Evolutionary conservation across 2,329 filamentous ascomycete genomes (phyloP), one percentile per base, ranked within the genome.

Genomic region (Emmonsiellopsis sp.): DNA sequence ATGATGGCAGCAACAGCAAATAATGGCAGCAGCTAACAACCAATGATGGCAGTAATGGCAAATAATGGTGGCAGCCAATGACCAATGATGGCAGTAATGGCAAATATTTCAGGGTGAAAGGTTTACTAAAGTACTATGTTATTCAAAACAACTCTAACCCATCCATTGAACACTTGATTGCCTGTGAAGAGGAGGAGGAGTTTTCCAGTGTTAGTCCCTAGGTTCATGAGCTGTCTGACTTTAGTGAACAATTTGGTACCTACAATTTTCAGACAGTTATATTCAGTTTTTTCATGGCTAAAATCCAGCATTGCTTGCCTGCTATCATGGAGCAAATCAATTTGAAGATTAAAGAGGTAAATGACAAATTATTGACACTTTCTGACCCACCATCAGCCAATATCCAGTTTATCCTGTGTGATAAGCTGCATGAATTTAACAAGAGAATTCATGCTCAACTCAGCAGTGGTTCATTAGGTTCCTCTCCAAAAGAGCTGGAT

Each of bases 101-200:
- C n/a, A n/a, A n/a, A n/a, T n/a, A n/a, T n/a, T n/a, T n/a, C n/a
- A n/a, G n/a, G n/a, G n/a, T n/a, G n/a, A n/a, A n/a, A n/a, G n/a
- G n/a, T n/a, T n/a, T n/a, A n/a, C n/a, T n/a, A n/a, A 87, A 86
- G 0, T 95, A 92, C 63, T 94, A 85, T 57, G 81, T 88, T 7
- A 88, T 91, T 0, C 87, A 85, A 0, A 74, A 74, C 48, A 73
- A 73, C n/a, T 69, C 79, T 0, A 64, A 77, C 10, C 58, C 67
- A 0, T 58, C 65, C 0, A 63, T 79, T 0, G 70, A 71, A 1
- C 76, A 83, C 53, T 52, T 61, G 0, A 60, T 72, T 5, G 81
- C 82, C 0, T 71, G 80, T 0, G 13, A 58, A 0, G 67, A 75
- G 7, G 82, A 85, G 58, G 55, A 65, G 0, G 7, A 63, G 0